Conservation (phyloP, 108 stramenopile species). For the Skeletonema menzelii region DNA sequence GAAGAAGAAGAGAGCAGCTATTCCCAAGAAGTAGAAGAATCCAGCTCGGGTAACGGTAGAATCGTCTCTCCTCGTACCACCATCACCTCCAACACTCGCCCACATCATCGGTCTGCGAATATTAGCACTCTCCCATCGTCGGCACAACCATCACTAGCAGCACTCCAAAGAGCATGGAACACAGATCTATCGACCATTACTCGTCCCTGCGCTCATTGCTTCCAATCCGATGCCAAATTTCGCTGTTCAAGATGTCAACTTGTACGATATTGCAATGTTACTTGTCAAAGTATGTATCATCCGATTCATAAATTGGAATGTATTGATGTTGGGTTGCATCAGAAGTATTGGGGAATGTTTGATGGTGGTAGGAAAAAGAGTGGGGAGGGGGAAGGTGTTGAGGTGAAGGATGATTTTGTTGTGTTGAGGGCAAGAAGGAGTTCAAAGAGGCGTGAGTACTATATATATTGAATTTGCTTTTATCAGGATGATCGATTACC, state of each 20-base stretch:
- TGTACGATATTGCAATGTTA: background rate
- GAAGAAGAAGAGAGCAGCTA: background rate
- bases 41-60: background rate
- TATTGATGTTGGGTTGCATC: background rate
- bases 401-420: background rate
- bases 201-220: background rate
- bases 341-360: constrained; percentile 5
- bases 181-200: background rate
- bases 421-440: constrained; percentile 1
- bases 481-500: too few relatives aligned
- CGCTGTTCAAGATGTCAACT: constrained; percentile 2
- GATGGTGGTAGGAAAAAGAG: background rate
- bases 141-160: background rate
- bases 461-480: too few relatives aligned
- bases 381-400: background rate
- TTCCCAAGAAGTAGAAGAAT: background rate
- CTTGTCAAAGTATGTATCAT: background rate
- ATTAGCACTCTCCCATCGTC: background rate
- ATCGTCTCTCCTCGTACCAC: background rate
- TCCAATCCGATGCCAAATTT: background rate
- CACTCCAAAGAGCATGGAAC: constrained; percentile 3
- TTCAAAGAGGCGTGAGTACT: background rate
- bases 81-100: background rate
- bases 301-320: constrained; percentile 1
- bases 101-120: background rate